These are phyloP conservation scores for Penicillium capsulatum DNA, from an alignment of 2,329 filamentous ascomycete species.

Conservation along the genomic window DNA sequence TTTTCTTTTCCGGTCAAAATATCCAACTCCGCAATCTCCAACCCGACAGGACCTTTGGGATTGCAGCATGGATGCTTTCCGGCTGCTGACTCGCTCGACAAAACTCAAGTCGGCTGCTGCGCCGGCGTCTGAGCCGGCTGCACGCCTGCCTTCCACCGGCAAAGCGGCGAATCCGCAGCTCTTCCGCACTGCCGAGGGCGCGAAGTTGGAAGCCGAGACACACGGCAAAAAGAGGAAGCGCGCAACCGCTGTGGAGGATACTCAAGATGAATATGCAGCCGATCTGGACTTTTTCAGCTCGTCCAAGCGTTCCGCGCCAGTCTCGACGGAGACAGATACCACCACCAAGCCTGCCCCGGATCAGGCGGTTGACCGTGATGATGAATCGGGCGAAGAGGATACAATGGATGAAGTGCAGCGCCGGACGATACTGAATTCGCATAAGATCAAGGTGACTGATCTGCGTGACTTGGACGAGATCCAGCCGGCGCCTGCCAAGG, in stretches of 20 bases:
- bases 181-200: conserved; percentile 31
- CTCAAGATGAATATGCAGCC: conserved; percentile 22
- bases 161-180: conserved; percentile 39
- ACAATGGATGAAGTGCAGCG: conserved; percentile 65
- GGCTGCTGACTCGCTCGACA: conserved; percentile 43
- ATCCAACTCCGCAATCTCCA: conserved; percentile 15
- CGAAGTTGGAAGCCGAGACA: conserved; percentile 27
- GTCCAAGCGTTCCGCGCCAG: conserved; percentile 24
- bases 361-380: conserved; percentile 18
- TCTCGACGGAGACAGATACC: conserved; percentile 12
- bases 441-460: conserved; percentile 79
- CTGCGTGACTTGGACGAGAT: conserved; percentile 53
- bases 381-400: conserved; percentile 25
- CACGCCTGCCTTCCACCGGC: conserved; percentile 39
- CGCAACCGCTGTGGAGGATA: conserved; percentile 19
- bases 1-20: conserved; percentile 27
- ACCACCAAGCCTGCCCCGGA: conserved; percentile 15
- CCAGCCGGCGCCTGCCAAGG: conserved; percentile 27
- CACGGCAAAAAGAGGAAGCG: conserved; percentile 39
- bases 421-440: conserved; percentile 68
- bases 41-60: conserved; percentile 5
- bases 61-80: conserved; percentile 44
- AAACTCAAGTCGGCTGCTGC: conserved; percentile 37
- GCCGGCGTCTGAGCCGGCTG: conserved; percentile 24
- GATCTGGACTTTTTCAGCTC: conserved; percentile 39